These are phyloP conservation scores for Fusarium pilosicola DNA, from an alignment of 2,329 filamentous ascomycete species.

Conservation along the genomic window DNA sequence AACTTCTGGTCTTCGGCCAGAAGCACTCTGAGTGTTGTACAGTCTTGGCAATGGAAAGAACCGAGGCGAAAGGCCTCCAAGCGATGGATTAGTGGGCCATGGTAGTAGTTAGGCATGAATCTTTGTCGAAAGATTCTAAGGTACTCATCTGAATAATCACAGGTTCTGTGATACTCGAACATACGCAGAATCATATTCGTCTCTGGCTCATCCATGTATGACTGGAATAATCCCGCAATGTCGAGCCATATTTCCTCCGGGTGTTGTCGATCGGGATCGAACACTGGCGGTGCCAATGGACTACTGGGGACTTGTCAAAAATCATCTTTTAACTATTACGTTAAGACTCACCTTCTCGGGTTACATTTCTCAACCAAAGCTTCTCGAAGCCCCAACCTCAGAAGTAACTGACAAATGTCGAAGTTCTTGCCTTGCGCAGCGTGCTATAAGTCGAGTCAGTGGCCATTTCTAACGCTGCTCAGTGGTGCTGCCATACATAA, in stretches of 20 bases:
- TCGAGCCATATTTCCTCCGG: not conserved
- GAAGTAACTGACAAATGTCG: conserved; percentile 28
- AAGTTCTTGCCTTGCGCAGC: conserved; percentile 3
- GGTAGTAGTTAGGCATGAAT: conserved; percentile 35
- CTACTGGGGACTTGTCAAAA: too few relatives aligned
- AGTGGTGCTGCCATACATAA: conserved; percentile 14
- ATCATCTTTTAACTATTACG: too few relatives aligned
- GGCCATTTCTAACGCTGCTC: accelerated
- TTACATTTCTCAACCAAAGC: not conserved
- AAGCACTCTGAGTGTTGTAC: too few relatives aligned
- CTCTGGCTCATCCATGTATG: conserved; percentile 34
- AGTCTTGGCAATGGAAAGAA: conserved; percentile 9
- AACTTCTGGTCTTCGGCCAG: not conserved
- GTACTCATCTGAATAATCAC: conserved; percentile 6
- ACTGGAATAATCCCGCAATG: conserved; percentile 32
- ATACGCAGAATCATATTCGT: conserved; percentile 10
- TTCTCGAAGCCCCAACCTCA: conserved; percentile 25
- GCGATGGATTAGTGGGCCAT: conserved; percentile 9
- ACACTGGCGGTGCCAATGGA: not conserved
- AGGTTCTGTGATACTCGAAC: conserved; percentile 20
- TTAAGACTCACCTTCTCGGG: too few relatives aligned
- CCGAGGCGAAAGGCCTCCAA: conserved; percentile 40
- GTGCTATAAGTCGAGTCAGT: not conserved
- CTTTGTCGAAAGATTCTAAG: conserved; percentile 7
- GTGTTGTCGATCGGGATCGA: accelerated